A percentile compares a stretch with the other conserved stretches of the same genome.
These are phyloP conservation scores for Aspergillus indologenus DNA, from an alignment of 495 filamentous ascomycete genomes.

Conservation along the genomic window DNA sequence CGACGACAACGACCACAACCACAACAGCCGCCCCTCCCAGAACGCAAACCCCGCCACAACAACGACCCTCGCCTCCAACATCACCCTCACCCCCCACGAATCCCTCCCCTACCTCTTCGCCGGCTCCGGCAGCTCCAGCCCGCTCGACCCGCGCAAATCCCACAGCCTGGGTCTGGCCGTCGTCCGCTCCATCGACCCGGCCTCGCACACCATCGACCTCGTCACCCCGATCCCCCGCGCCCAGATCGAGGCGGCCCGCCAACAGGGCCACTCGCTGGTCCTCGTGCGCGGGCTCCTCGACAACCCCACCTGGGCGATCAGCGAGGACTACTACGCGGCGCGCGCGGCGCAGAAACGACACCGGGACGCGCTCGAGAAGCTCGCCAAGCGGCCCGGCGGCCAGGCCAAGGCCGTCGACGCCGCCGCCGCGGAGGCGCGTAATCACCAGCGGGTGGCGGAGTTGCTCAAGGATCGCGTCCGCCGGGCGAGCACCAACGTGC, in stretches of 20 bases:
- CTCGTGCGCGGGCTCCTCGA: constrained; percentile 53
- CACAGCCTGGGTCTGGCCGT: constrained; percentile 52
- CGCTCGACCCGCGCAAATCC: constrained; percentile 42
- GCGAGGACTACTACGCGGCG: constrained; percentile 44
- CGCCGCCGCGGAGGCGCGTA: constrained; percentile 10
- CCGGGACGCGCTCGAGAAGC: constrained; percentile 21
- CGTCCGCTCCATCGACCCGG: constrained; percentile 44
- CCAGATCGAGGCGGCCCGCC: constrained; percentile 29
- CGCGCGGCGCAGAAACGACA: constrained; percentile 38
- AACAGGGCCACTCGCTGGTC: constrained; percentile 40
- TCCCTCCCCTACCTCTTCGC: constrained; percentile 43
- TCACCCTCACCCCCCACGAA: constrained; percentile 34
- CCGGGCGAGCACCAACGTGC: constrained; percentile 37
- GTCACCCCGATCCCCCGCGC: constrained; percentile 45
- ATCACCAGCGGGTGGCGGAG: constrained; percentile 16
- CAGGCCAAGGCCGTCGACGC: constrained; percentile 12
- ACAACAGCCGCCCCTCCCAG: too few species aligned
- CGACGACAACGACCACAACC: constrained; percentile 13
- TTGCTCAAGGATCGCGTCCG: constrained; percentile 34
- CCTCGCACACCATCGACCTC: constrained; percentile 40
- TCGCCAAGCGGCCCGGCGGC: constrained; percentile 23
- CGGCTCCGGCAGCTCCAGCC: constrained; percentile 36
- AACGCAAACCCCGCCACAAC: too few species aligned
- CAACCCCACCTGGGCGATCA: constrained; percentile 50
- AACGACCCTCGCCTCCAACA: constrained; percentile 17